Evolutionary conservation across 306 rosid species (phyloP).

Genomic region (Fagus sylvatica): DNA sequence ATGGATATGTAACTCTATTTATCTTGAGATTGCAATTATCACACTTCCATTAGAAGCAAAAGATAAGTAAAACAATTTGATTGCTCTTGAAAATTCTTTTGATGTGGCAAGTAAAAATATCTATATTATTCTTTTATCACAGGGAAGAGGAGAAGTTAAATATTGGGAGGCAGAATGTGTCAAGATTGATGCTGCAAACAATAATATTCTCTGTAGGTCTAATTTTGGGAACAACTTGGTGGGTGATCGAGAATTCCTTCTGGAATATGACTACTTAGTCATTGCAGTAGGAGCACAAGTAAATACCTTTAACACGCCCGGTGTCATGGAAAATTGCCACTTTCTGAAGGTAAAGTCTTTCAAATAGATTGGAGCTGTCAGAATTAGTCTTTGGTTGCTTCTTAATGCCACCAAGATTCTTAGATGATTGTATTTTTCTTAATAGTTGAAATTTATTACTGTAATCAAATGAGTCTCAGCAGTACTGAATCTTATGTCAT

Average conservation of each 20-base stretch:
- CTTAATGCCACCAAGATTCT: constrained; percentile 6
- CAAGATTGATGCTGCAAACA: constrained; percentile 78
- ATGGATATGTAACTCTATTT: background rate
- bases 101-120: background rate
- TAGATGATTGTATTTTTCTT: constrained; percentile 12
- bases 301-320: constrained; percentile 92
- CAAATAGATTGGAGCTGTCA: background rate
- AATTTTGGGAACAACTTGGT: constrained; percentile 44
- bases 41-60: no score
- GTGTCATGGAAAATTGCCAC: constrained; percentile 83
- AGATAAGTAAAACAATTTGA: background rate
- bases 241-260: constrained; percentile 66
- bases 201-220: constrained; percentile 62
- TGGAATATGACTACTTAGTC: constrained; percentile 86
- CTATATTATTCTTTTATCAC: constrained; percentile 24
- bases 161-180: constrained; percentile 89
- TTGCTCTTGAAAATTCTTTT: constrained; percentile 8
- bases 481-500: constrained; percentile 3
- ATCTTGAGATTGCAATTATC: no score
- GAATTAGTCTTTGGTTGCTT: constrained; percentile 3
- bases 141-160: constrained; percentile 75
- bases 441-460: background rate
- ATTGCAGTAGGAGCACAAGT: constrained; percentile 87
- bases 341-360: constrained; percentile 72
- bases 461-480: constrained; percentile 1